Base-by-base conservation (phyloP, 768 basidiomycete species). In the Cystobasidium ongulense region DNA sequence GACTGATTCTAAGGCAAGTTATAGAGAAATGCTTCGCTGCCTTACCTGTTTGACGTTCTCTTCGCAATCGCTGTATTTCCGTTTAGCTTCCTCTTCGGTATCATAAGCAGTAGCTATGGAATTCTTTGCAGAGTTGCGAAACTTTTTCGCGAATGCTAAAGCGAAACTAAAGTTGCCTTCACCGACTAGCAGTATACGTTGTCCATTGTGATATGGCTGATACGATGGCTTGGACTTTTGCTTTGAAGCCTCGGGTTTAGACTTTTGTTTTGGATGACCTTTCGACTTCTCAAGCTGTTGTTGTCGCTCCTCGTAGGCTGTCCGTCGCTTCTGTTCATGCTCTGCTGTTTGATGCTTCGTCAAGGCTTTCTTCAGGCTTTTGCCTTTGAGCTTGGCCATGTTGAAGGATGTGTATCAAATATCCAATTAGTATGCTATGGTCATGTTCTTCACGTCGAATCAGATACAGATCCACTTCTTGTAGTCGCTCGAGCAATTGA, bases 131-230 rank as follows among this genome's bases (percentile, higher is more conserved):
- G 74, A 59, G 23, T 10, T 33, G 35, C 54, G 63, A 29, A 38
- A 57, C 25, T 43, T 31, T 31, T 29, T 41, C 10, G 53, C 33
- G 13, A 46, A 61, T 7, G 62, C 46, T 17, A 61, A 21, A 1
- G 74, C 59, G 50, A 75, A 75, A 46, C 67, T 57, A 23, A 75
- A 72, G 38, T 75, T 75, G 66, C 36, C 74, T 72, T 74, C 73
- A 15, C 73, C 73, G n/a, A 74, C 73, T 27, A 74, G 39, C 21
- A 74, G 64, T 21, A 74, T 54, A 18, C 39, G 21, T 27, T 74
- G 39, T 23, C 50, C 65, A 54, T 74, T 35, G 10, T 54, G 38
- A 41, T 66, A 74, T 67, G 73, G 73, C 29, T 74, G 27, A 29
- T 46, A 73, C 29, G 65, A 46, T 25, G 64, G 11, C 35, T 63